Base-by-base conservation (phyloP, 768 basidiomycete genomes). In the Amylocystis lapponica region DNA sequence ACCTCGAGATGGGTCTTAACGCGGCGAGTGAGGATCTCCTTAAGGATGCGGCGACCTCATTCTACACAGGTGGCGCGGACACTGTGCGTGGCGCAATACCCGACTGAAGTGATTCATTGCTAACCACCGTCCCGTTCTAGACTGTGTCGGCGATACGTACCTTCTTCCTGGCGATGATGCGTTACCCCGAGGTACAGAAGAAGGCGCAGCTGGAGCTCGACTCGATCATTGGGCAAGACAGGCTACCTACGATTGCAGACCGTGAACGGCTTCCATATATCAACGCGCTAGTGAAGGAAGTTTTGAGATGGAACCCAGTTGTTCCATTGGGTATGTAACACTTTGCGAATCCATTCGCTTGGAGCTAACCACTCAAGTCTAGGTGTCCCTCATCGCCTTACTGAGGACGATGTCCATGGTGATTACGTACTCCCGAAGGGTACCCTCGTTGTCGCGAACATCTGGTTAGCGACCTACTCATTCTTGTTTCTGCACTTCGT, bases 401-500 rank as follows among this genome's bases (percentile, higher is more conserved):
- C 5, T 4, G 72, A 82, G 53, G 77, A 83, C 48, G 81, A 85
- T 50, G 58, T 78, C 25, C 84, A 83, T 51, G 56, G 66, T 26
- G 78, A 72, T 4, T 67, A 69, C 64, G 64, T 69, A 36, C 72
- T 84, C 34, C 80, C 80, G 16, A 76, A 79, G 54, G 82, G 82
- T 12, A 70, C 81, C 2, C 53, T 81, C 19, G 42, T 66, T 4
- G 43, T 65, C 16, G 50, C 57, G 11, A 67, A 67, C 34, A 56
- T 65, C 33, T 66, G 63, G 64, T 60, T n/a, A n/a, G n/a, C n/a
- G n/a, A n/a, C n/a, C n/a, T n/a, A n/a, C n/a, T n/a, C n/a, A n/a
- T n/a, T n/a, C n/a, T n/a, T n/a, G n/a, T n/a, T n/a, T n/a, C n/a
- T n/a, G n/a, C n/a, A n/a, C n/a, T n/a, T n/a, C n/a, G n/a, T n/a